Percentiles rank a stretch among this genome's conserved stretches.
Conservation (phyloP, 2,329 filamentous ascomycete genomes). For the Blastomyces emzantsi region DNA sequence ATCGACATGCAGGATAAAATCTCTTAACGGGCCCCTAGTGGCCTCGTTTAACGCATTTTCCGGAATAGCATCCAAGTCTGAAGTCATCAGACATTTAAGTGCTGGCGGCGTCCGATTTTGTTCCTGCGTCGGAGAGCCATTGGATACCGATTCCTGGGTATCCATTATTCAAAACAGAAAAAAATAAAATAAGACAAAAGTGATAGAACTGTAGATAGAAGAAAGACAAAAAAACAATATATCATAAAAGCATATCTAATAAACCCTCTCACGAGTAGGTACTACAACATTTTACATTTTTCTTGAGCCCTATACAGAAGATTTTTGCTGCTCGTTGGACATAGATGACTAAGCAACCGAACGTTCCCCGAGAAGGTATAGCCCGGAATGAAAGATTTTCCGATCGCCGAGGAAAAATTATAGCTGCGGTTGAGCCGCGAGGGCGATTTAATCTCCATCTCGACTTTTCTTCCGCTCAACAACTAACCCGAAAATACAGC, state of each 20-base stretch:
- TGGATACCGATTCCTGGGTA: background rate
- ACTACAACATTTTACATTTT: background rate
- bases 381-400: background rate
- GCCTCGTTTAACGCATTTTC: constrained; percentile 28
- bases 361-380: background rate
- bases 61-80: constrained; percentile 24
- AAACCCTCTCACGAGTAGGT: no score
- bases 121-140: background rate
- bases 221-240: background rate
- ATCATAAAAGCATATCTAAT: background rate
- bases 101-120: background rate
- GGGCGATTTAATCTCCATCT: background rate
- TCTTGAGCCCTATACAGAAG: background rate
- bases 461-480: background rate
- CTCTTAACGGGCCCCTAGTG: constrained; percentile 29
- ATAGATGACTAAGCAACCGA: background rate
- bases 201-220: background rate
- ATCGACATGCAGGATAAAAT: constrained; percentile 26
- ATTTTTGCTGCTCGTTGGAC: background rate
- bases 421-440: background rate
- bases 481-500: background rate
- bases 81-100: background rate
- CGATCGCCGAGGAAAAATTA: constrained; percentile 7
- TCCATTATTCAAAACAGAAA: background rate
- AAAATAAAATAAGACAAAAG: no score